Conservation (phyloP, 2,329 filamentous ascomycete species). For the Hortaea sp. region DNA sequence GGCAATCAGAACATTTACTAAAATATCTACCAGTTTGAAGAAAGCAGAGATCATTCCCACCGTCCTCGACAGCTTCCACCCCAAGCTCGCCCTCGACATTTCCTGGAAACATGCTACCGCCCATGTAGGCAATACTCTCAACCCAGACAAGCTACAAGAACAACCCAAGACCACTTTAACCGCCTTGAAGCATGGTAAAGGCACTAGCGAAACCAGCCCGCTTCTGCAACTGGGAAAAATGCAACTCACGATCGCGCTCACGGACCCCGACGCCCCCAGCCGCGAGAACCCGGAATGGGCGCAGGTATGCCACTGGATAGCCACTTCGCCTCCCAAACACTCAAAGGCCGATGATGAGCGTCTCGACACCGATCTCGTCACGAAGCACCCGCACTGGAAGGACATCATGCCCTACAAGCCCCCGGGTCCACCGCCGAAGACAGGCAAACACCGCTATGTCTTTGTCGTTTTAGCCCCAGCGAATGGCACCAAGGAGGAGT, state of each 20-base stretch:
- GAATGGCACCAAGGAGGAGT: constrained; percentile 33
- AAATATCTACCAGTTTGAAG: constrained; percentile 12
- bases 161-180: constrained; percentile 28
- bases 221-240: neutral
- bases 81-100: constrained; percentile 41
- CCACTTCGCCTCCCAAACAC: constrained; percentile 11
- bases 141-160: constrained; percentile 33
- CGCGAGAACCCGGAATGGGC: constrained; percentile 44
- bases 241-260: constrained; percentile 42
- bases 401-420: constrained; percentile 43
- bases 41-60: constrained; percentile 25
- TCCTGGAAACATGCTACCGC: constrained; percentile 37
- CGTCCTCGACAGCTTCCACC: constrained; percentile 51
- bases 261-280: constrained; percentile 50
- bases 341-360: neutral
- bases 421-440: constrained; percentile 45
- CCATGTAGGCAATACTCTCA: constrained; percentile 45
- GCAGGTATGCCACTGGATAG: constrained; percentile 50
- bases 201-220: neutral
- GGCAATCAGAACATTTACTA: neutral
- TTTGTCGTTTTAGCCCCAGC: constrained; percentile 40
- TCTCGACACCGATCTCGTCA: neutral
- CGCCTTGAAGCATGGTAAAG: constrained; percentile 8
- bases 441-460: constrained; percentile 48
- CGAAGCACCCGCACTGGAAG: constrained; percentile 11